Evolutionary conservation across 257 asterid species (phyloP).

Genomic region (Fraxinus cuspidata): DNA sequence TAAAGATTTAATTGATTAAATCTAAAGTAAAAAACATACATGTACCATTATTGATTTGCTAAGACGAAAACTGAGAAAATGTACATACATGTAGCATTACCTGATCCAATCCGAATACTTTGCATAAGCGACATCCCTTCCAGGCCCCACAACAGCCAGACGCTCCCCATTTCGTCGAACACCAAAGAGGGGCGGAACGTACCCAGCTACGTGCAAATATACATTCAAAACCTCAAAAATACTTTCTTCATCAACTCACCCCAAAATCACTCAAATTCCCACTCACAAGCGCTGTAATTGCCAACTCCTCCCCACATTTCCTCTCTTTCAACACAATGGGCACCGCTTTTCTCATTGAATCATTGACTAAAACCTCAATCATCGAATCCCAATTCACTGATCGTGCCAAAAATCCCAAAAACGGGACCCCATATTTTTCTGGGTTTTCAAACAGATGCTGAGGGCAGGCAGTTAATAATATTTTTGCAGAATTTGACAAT

Average conservation of each 20-base stretch:
- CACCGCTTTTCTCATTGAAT: conserved; percentile 62
- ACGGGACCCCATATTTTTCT: conserved; percentile 13
- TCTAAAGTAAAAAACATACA: not conserved
- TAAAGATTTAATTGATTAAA: not conserved
- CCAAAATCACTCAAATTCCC: conserved; percentile 40
- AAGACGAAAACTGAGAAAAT: too few species aligned
- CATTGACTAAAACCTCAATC: conserved; percentile 53
- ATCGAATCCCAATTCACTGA: conserved; percentile 50
- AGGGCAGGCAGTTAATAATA: conserved; percentile 50
- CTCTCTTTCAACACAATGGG: conserved; percentile 52
- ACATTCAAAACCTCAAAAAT: conserved; percentile 56
- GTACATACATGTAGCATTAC: conserved; percentile 28
- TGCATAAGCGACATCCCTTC: conserved; percentile 76
- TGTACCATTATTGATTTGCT: conserved; percentile 8
- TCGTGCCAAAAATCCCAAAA: conserved; percentile 32
- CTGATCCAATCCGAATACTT: conserved; percentile 90
- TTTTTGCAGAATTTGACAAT: conserved; percentile 63
- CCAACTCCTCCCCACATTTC: conserved; percentile 59
- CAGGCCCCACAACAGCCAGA: conserved; percentile 77
- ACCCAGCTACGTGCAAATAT: conserved; percentile 66
- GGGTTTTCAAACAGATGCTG: conserved; percentile 42
- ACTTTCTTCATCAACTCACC: conserved; percentile 39
- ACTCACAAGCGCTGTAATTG: conserved; percentile 70
- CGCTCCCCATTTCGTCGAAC: conserved; percentile 50
- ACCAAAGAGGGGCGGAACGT: conserved; percentile 66